Base-by-base conservation (phyloP, 352 stramenopile genomes). In the Phytophthora colocasiae region DNA sequence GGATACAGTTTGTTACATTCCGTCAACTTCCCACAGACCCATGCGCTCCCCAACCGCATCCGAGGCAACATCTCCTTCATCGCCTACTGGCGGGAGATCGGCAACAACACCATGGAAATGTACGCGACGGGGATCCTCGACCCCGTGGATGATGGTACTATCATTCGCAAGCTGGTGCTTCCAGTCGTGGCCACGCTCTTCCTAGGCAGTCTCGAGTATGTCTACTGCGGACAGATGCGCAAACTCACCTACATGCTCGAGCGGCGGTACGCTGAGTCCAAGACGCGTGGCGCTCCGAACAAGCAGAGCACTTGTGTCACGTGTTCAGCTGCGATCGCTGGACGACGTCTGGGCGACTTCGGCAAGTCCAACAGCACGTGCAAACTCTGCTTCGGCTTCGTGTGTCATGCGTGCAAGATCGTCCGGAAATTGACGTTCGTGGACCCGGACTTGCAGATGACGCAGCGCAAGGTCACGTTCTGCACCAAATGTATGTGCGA, bases 301-400 rank as follows among this genome's bases (percentile, higher is more conserved):
- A 43, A 41, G 3, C 29, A 54, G 7, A 54, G 47, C 47, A 54
- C 47, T n/a, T 54, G 47, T 9, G 47, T 54, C 47, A 54, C 47
- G 9, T 54, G 47, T 29, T 41, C 47, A 8, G n/a, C 46, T 26
- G 9, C 46, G 6, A 53, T 53, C 46, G 41, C 47, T 29, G 47
- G 47, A 9, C 29, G 47, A 5, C 29, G 47, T 11, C 47, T 54
- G 12, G 47, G 47, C 3, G 47, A 54, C 47, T 54, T 43, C 22
- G 47, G 29, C 29, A 54, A 54, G 29, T 54, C 31, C 29, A 54
- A 54, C n/a, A 54, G 47, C 47, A 54, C 47, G 27, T 54, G 47
- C 47, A 54, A 54, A 12, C 22, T 54, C 7, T 54, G 47, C 31
- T 54, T 43, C 29, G 47, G 29, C 7, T 54, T 54, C 17, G 47